Conservation (phyloP, 495 filamentous ascomycete genomes). For the Amniculicola lignicola region DNA sequence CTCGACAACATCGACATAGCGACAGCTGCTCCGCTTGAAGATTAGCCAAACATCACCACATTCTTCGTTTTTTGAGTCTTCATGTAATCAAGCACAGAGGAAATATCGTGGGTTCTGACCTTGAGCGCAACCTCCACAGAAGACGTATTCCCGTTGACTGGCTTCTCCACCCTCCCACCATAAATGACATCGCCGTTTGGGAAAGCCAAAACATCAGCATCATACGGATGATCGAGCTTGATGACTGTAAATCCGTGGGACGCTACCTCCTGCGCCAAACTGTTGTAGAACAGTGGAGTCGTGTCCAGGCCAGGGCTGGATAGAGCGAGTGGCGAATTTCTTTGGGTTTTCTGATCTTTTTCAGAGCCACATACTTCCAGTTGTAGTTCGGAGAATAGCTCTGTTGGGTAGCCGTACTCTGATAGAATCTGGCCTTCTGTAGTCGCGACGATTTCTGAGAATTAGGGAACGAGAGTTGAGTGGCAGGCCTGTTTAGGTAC, state of each 20-base stretch:
- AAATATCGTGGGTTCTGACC: slow-evolving; percentile 4
- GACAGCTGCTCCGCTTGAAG: slow-evolving; percentile 7
- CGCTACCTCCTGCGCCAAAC: slow-evolving; percentile 42
- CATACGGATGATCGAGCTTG: slow-evolving; percentile 50
- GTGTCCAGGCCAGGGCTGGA: slow-evolving; percentile 11
- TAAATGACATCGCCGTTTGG: slow-evolving; percentile 12
- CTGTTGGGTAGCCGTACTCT: slow-evolving; percentile 6
- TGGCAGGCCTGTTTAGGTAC: not conserved
- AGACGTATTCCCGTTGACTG: not conserved
- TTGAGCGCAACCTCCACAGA: slow-evolving; percentile 9
- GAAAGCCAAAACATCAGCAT: slow-evolving; percentile 42
- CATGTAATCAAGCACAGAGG: slow-evolving; percentile 7
- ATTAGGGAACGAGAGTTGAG: not conserved
- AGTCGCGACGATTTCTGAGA: not conserved
- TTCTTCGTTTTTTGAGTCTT: not conserved
- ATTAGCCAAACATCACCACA: slow-evolving; percentile 12
- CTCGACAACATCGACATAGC: slow-evolving; percentile 4
- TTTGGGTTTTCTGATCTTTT: not conserved
- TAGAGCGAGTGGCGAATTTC: not conserved
- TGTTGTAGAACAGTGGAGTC: not conserved
- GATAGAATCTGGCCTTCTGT: slow-evolving; percentile 6
- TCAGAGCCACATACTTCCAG: not conserved
- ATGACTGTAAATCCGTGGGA: slow-evolving; percentile 48
- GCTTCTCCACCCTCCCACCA: not conserved
- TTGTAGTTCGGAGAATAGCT: not conserved